Percentiles rank a stretch among this genome's conserved stretches.
phyloP scores from a whole-genome alignment of 345 rosid species.

The Acer campestre region DNA sequence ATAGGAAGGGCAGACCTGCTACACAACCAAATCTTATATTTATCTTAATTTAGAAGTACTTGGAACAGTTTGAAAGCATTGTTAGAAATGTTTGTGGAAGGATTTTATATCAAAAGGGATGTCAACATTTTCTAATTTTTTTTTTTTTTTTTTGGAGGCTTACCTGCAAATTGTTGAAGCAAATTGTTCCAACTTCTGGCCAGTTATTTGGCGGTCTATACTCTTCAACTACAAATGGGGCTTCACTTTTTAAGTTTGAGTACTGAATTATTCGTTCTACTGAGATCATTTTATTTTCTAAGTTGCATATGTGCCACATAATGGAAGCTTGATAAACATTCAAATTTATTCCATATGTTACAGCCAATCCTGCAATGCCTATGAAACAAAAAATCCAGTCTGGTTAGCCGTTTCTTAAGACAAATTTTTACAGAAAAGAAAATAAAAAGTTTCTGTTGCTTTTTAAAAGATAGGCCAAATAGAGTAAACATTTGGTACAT shows the following conservation, averaged over 20 bases:
- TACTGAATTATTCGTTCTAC: slow-evolving; percentile 92
- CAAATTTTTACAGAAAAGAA: not conserved
- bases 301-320: slow-evolving; percentile 87
- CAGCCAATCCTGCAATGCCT: slow-evolving; percentile 95
- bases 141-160: slow-evolving; percentile 2
- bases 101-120: slow-evolving; percentile 4
- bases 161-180: slow-evolving; percentile 80
- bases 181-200: slow-evolving; percentile 80
- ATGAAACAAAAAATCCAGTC: slow-evolving; percentile 16
- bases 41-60: no score
- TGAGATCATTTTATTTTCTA: slow-evolving; percentile 91
- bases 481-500: not conserved
- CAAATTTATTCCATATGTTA: slow-evolving; percentile 86
- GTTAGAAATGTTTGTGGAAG: not conserved
- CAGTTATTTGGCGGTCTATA: slow-evolving; percentile 68
- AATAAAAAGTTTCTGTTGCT: not conserved
- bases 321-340: slow-evolving; percentile 84
- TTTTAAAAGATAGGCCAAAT: not conserved
- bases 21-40: not conserved
- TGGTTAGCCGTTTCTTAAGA: not conserved
- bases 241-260: slow-evolving; percentile 73
- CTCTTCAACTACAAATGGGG: slow-evolving; percentile 66
- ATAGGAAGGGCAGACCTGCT: no score
- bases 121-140: not conserved
- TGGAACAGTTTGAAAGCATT: not conserved